These are phyloP conservation scores for Dalbergia cultrata DNA, from an alignment of 306 rosid species.

Conservation along the genomic window DNA sequence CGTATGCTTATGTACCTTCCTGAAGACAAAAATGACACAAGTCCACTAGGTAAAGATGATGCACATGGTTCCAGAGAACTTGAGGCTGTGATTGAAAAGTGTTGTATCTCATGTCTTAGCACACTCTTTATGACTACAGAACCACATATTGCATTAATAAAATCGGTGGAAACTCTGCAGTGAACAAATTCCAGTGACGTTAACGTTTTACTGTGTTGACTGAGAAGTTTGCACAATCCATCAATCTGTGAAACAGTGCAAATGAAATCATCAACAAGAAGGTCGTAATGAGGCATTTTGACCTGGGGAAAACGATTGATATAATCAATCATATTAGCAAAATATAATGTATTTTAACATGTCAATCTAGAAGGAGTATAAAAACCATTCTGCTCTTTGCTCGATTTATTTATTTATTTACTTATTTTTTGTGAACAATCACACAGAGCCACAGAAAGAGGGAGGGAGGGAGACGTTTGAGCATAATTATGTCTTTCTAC, in stretches of 20 bases:
- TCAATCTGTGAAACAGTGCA: constrained; percentile 64
- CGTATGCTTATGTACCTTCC: constrained; percentile 68
- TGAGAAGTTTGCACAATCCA: constrained; percentile 81
- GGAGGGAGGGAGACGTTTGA: neutral
- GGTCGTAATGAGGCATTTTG: constrained; percentile 42
- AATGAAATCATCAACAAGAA: constrained; percentile 50
- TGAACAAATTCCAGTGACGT: constrained; percentile 78
- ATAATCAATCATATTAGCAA: constrained; percentile 32
- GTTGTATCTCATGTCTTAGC: constrained; percentile 68
- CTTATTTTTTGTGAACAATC: neutral
- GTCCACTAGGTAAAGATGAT: constrained; percentile 69
- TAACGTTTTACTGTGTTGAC: constrained; percentile 74
- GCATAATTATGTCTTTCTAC: constrained; percentile 23
- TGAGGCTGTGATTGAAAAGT: constrained; percentile 72
- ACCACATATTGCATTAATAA: constrained; percentile 63
- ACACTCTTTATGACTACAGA: constrained; percentile 57
- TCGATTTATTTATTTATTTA: constrained; percentile 6
- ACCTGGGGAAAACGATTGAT: constrained; percentile 27
- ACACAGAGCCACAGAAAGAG: neutral
- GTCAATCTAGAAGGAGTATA: constrained; percentile 31
- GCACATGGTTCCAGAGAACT: constrained; percentile 57
- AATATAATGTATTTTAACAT: constrained; percentile 20
- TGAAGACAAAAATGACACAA: constrained; percentile 71
- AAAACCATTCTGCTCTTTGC: constrained; percentile 26
- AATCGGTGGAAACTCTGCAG: constrained; percentile 70